Percentiles rank a stretch among this genome's conserved stretches.
phyloP scores from a whole-genome alignment of 495 filamentous ascomycete genomes.

The Sporormia fimetaria region DNA sequence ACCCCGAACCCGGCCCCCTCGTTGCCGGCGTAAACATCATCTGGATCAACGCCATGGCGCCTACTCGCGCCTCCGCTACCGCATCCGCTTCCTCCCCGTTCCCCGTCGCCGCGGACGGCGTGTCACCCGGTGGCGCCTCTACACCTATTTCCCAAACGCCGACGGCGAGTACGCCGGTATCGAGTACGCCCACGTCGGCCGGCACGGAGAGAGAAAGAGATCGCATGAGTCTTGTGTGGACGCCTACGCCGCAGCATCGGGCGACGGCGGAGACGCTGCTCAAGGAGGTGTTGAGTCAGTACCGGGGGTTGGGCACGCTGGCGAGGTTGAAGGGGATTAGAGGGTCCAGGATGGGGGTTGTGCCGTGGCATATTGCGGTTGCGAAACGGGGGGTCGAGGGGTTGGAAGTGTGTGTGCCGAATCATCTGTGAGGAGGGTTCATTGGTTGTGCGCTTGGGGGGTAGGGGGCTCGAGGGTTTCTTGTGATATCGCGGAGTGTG shows the following conservation, averaged over 20 bases:
- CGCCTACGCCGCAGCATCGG: constrained; percentile 16
- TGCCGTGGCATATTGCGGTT: constrained; percentile 83
- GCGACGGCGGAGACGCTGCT: constrained; percentile 49
- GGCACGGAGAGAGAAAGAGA: constrained; percentile 9
- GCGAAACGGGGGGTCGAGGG: constrained; percentile 55
- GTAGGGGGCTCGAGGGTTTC: no score
- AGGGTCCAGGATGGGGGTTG: constrained; percentile 47
- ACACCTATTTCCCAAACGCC: not conserved
- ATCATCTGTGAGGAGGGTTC: not conserved
- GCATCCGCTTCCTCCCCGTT: constrained; percentile 11
- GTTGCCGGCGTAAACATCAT: constrained; percentile 27
- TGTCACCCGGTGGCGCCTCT: constrained; percentile 18
- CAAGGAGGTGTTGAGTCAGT: constrained; percentile 62
- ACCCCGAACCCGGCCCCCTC: constrained; percentile 14
- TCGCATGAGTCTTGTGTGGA: constrained; percentile 13
- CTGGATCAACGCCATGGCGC: constrained; percentile 38
- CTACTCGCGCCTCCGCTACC: constrained; percentile 15
- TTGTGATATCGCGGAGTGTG: no score
- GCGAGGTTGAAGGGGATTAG: constrained; percentile 57
- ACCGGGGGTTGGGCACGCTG: constrained; percentile 62
- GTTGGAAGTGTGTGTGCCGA: constrained; percentile 33
- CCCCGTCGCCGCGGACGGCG: constrained; percentile 13
- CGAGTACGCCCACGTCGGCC: not conserved
- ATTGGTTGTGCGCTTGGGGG: no score
- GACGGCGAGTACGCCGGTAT: not conserved